These are phyloP conservation scores for Straminergon stramineum DNA, from an alignment of 225 moss, liverwort and hornwort genomes.

Conservation along the genomic window DNA sequence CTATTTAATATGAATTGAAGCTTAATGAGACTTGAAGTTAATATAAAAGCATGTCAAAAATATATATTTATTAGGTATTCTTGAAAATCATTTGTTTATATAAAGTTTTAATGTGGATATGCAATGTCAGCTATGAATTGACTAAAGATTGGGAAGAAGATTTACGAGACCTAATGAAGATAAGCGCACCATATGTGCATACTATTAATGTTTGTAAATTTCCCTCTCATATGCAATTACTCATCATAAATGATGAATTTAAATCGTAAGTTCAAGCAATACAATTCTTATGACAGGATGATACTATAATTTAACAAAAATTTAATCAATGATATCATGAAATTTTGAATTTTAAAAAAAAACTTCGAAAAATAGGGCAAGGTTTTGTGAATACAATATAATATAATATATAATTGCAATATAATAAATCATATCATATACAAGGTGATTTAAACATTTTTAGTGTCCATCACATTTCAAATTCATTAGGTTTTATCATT, in stretches of 20 bases:
- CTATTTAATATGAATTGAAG: not conserved
- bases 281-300: not conserved
- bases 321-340: no score
- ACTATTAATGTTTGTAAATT: conserved; percentile 49
- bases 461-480: not conserved
- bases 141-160: conserved; percentile 46
- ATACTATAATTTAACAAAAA: not conserved
- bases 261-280: conserved; percentile 8
- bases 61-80: not conserved
- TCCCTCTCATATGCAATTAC: conserved; percentile 72
- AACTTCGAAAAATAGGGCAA: not conserved
- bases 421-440: not conserved
- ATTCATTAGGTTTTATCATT: not conserved
- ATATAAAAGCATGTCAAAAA: not conserved
- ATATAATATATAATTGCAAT: no score
- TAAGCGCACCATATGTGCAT: conserved; percentile 69
- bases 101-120: not conserved
- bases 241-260: conserved; percentile 46
- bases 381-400: not conserved
- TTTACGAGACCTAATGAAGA: conserved; percentile 32
- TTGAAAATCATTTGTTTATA: not conserved
- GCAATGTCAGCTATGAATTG: conserved; percentile 36
- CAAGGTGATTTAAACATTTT: not conserved
- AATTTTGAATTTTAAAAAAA: not conserved
- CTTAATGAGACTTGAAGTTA: not conserved